A percentile compares a stretch with the other conserved stretches of the same genome.
phyloP scores from a whole-genome alignment of 108 stramenopile species.

The Skeletonema potamos region DNA sequence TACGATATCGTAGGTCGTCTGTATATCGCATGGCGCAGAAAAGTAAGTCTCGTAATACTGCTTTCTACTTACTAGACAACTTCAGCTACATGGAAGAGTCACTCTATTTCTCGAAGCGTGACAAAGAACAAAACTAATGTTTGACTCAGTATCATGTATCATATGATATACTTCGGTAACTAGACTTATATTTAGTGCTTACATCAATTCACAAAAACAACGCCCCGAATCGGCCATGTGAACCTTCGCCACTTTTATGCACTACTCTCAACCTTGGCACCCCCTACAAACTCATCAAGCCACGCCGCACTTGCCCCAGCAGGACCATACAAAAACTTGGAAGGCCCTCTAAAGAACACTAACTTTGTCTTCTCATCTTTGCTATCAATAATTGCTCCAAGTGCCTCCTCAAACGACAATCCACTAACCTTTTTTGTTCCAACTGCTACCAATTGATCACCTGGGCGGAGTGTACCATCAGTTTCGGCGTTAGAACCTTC shows the following conservation, averaged over 20 bases:
- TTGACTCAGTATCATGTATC: no score
- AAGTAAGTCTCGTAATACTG: no score
- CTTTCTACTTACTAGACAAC: background rate
- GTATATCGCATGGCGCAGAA: no score
- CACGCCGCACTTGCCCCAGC: conserved; percentile 83
- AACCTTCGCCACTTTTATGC: background rate
- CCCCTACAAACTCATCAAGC: conserved; percentile 75
- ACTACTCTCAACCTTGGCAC: conserved; percentile 30
- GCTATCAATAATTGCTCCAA: conserved; percentile 77
- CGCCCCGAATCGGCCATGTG: background rate
- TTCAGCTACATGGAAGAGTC: no score
- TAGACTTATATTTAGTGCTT: background rate
- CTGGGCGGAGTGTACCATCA: conserved; percentile 58
- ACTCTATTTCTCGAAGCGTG: no score
- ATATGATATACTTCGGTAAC: no score
- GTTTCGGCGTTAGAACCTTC: conserved; percentile 67
- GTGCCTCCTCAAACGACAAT: conserved; percentile 77
- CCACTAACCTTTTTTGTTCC: conserved; percentile 68
- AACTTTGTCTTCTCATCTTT: conserved; percentile 53
- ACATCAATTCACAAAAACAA: background rate
- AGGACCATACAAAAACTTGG: conserved; percentile 84
- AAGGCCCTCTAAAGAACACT: conserved; percentile 76
- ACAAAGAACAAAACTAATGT: no score
- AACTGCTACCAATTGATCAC: conserved; percentile 85
- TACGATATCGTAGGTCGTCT: no score